Evolutionary conservation across 257 asterid genomes (phyloP).

Genomic region (Solanum peruvianum): DNA sequence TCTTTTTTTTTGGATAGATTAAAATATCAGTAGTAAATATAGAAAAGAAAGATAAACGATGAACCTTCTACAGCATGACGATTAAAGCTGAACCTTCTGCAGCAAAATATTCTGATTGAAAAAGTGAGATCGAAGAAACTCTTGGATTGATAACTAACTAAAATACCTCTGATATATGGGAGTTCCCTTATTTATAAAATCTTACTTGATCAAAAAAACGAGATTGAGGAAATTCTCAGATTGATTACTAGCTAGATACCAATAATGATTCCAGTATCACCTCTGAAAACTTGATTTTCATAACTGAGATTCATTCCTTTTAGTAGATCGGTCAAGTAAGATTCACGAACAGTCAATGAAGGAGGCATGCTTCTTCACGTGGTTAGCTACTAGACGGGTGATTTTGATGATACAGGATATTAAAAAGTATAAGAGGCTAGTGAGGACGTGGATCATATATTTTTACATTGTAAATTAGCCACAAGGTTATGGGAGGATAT

Average conservation of each 20-base stretch:
- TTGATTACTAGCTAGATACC: background rate
- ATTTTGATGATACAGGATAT: too few relatives aligned
- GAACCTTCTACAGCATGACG: background rate
- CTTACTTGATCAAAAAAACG: background rate
- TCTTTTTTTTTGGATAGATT: background rate
- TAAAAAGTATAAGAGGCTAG: background rate
- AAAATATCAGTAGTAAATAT: background rate
- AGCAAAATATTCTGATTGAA: background rate
- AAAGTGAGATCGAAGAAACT: background rate
- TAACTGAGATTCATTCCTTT: background rate
- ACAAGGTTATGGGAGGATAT: too few relatives aligned
- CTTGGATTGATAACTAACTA: background rate
- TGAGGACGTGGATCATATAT: background rate
- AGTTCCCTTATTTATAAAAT: background rate
- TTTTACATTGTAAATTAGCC: background rate
- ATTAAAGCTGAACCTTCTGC: background rate
- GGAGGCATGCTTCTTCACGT: background rate
- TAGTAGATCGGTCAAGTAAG: background rate
- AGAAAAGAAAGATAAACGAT: background rate
- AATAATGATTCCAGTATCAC: background rate
- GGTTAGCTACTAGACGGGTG: background rate
- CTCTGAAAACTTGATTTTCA: background rate
- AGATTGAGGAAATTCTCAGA: background rate
- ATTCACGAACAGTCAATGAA: background rate
- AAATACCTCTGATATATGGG: background rate